Evolutionary conservation across 2,329 filamentous ascomycete genomes (phyloP).

Genomic region (Sclerotinia glacialis): DNA sequence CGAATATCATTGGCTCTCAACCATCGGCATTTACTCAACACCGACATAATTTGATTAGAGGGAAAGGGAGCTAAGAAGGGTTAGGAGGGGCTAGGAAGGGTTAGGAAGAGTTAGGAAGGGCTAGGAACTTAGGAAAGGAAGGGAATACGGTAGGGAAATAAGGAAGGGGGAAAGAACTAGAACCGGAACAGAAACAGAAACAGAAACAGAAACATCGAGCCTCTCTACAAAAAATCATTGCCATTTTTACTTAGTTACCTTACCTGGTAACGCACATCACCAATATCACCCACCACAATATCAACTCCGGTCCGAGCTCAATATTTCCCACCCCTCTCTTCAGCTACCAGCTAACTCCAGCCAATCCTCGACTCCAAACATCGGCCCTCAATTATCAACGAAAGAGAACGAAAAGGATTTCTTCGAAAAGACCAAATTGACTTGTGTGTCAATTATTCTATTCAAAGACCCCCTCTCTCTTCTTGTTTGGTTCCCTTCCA

Average conservation of each 20-base stretch:
- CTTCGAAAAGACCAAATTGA: neutral
- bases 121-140: neutral
- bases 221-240: neutral
- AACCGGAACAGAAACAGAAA: too few species aligned
- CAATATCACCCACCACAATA: too few species aligned
- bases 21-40: conserved; percentile 18
- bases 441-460: neutral
- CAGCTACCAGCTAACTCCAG: neutral
- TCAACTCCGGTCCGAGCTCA: conserved; percentile 3
- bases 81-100: neutral
- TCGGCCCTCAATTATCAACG: conserved; percentile 1
- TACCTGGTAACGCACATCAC: neutral
- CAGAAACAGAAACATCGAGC: neutral
- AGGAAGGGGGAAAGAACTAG: too few species aligned
- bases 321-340: neutral
- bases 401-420: neutral
- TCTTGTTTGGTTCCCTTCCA: neutral
- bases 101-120: neutral
- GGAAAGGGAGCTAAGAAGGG: neutral
- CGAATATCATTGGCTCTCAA: conserved; percentile 9
- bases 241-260: neutral
- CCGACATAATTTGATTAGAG: neutral
- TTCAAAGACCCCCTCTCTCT: neutral
- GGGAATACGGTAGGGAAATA: too few species aligned
- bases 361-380: conserved; percentile 12